A percentile compares a stretch with the other conserved stretches of the same genome.
These are phyloP conservation scores for Rhododendron ovatum DNA, from an alignment of 148 eudicot species.

Conservation along the genomic window DNA sequence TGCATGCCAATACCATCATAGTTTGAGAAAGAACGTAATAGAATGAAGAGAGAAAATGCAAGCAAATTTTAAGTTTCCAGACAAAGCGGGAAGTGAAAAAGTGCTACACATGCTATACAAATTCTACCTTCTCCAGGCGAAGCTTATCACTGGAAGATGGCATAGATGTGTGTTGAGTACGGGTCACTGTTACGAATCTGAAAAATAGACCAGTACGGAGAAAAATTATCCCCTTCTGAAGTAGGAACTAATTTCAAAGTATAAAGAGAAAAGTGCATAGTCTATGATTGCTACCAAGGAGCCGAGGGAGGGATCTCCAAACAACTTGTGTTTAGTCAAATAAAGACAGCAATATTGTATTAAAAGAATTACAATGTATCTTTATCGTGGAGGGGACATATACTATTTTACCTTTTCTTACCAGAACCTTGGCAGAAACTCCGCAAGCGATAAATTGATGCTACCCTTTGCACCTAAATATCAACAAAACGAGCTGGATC, in stretches of 20 bases:
- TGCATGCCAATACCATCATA: too few relatives aligned
- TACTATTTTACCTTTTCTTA: constrained; percentile 61
- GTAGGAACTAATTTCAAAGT: background rate
- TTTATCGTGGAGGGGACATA: background rate
- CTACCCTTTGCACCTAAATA: constrained; percentile 70
- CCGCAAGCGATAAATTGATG: constrained; percentile 70
- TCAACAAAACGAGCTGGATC: background rate
- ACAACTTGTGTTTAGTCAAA: background rate
- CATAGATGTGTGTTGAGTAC: constrained; percentile 77
- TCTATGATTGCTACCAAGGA: background rate
- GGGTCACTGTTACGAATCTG: constrained; percentile 83
- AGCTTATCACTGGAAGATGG: constrained; percentile 78
- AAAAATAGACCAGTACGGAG: background rate
- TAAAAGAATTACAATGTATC: background rate
- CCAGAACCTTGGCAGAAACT: constrained; percentile 76
- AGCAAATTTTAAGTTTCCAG: background rate
- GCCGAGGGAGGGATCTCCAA: background rate
- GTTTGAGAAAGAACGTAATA: background rate
- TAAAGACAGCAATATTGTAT: background rate
- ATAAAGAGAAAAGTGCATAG: background rate
- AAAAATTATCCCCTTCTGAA: background rate
- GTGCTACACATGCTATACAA: background rate
- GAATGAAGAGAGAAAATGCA: background rate
- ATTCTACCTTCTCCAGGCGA: constrained; percentile 70
- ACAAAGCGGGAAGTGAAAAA: background rate